Evolutionary conservation across 176 grass and related monocot genomes (phyloP).

Genomic region (Oryza brachyantha): DNA sequence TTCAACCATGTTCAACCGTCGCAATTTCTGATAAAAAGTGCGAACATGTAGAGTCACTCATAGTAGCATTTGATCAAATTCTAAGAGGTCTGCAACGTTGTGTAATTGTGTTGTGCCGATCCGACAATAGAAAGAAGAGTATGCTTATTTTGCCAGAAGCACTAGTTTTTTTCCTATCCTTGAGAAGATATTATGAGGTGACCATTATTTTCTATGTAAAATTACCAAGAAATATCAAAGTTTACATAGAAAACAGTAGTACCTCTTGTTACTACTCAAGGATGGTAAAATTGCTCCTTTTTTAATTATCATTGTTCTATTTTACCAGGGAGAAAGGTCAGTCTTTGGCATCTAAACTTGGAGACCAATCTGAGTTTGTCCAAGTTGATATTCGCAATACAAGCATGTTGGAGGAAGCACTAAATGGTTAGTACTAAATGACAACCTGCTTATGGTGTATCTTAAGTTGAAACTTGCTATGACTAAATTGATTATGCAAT

Average conservation of each 20-base stretch:
- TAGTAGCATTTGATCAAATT: neutral
- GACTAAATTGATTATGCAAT: neutral
- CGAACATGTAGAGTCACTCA: neutral
- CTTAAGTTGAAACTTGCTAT: neutral
- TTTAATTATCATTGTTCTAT: neutral
- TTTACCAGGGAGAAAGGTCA: constrained; percentile 69
- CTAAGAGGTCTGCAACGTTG: too few species aligned
- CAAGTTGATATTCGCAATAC: constrained; percentile 48
- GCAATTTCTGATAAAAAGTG: neutral
- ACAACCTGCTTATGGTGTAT: neutral
- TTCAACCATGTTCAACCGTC: too few species aligned
- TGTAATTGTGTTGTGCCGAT: too few species aligned
- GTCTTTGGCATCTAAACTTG: constrained; percentile 62
- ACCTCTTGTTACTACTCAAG: too few species aligned
- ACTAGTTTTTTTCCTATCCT: too few species aligned
- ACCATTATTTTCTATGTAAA: too few species aligned
- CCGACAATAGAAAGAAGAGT: too few species aligned
- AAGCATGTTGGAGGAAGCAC: constrained; percentile 47
- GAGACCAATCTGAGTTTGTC: constrained; percentile 53
- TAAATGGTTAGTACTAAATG: constrained; percentile 39
- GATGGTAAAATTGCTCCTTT: too few species aligned
- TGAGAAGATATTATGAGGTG: too few species aligned
- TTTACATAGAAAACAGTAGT: too few species aligned
- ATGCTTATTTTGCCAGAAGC: neutral
- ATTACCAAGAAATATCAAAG: too few species aligned